These are phyloP conservation scores for Lactarius quietus DNA, from an alignment of 768 basidiomycete species.

Conservation along the genomic window DNA sequence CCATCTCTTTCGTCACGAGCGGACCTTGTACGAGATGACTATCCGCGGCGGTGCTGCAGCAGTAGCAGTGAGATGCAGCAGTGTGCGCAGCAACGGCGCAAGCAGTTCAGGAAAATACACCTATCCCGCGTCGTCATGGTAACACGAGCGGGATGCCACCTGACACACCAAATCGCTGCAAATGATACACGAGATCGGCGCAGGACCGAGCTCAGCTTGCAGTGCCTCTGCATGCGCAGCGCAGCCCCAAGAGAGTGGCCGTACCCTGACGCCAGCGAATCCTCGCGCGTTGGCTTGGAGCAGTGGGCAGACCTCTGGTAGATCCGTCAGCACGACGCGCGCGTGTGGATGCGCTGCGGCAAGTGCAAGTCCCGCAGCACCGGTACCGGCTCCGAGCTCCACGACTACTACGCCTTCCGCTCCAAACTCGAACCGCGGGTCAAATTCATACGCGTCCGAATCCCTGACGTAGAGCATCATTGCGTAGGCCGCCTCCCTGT, in stretches of 20 bases:
- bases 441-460: conserved; percentile 41
- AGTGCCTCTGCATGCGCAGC: conserved; percentile 41
- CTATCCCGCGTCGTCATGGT: conserved; percentile 37
- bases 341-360: conserved; percentile 21
- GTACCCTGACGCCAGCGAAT: conserved; percentile 38
- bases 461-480: conserved; percentile 53
- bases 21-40: conserved; percentile 72
- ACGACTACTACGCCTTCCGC: conserved; percentile 43
- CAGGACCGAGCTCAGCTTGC: conserved; percentile 36
- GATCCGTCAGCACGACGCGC: conserved; percentile 60
- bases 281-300: conserved; percentile 39
- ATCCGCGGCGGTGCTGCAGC: conserved; percentile 34
- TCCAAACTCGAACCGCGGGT: conserved; percentile 48
- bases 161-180: conserved; percentile 81
- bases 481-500: conserved; percentile 72
- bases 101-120: conserved; percentile 85
- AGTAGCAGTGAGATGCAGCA: conserved; percentile 60
- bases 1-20: conserved; percentile 67
- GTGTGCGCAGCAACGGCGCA: conserved; percentile 68
- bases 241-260: conserved; percentile 72
- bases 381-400: conserved; percentile 80
- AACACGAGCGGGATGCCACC: background rate
- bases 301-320: conserved; percentile 64
- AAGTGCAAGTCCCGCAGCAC: conserved; percentile 51
- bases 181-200: conserved; percentile 57